Evolutionary conservation across 345 rosid species (phyloP).

Genomic region (Salix viminalis): DNA sequence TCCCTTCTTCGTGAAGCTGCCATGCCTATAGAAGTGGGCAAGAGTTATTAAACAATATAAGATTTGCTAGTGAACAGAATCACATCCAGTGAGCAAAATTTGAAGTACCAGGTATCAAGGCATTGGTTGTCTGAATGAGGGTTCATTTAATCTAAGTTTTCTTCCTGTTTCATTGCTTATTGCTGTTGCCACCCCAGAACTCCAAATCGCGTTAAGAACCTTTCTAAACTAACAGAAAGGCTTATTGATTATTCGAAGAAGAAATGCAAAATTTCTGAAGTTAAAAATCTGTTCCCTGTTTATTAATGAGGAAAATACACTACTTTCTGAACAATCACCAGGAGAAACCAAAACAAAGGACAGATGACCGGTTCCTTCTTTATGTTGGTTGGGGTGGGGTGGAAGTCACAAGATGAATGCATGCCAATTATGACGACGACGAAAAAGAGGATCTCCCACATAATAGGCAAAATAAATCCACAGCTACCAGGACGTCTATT

Average conservation of each 20-base stretch:
- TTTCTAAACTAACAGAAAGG: neutral
- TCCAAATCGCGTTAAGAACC: neutral
- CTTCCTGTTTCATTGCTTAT: neutral
- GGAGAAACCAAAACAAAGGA: neutral
- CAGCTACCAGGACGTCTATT: neutral
- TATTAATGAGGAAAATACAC: neutral
- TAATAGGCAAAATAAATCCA: neutral
- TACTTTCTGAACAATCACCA: neutral
- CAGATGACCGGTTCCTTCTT: too few species aligned
- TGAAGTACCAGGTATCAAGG: too few species aligned
- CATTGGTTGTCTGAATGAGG: neutral
- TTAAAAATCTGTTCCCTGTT: neutral
- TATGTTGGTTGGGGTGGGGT: too few species aligned
- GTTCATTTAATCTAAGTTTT: neutral
- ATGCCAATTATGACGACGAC: neutral
- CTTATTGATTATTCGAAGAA: neutral
- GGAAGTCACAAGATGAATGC: neutral
- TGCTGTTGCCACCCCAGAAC: neutral
- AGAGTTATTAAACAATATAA: neutral
- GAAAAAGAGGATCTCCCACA: neutral
- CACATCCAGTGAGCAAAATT: neutral
- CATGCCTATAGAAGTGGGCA: constrained; percentile 45
- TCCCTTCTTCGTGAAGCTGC: constrained; percentile 52
- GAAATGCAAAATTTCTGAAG: neutral
- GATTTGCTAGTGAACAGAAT: neutral